These are phyloP conservation scores for Aspergillus fructus DNA, from an alignment of 2,329 filamentous ascomycete genomes.

Conservation along the genomic window DNA sequence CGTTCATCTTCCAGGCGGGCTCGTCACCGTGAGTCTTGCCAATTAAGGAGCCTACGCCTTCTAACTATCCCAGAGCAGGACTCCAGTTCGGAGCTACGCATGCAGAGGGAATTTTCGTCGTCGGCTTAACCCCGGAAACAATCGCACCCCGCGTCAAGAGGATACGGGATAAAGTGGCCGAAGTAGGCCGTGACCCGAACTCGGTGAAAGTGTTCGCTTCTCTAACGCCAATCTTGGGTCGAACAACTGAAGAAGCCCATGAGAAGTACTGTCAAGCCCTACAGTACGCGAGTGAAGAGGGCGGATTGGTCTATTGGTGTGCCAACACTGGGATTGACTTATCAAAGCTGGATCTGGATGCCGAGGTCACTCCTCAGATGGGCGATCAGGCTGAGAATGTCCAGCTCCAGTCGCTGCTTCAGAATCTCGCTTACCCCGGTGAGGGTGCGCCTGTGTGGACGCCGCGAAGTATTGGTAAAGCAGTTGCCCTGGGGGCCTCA, in stretches of 20 bases:
- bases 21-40: constrained; percentile 44
- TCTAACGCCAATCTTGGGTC: constrained; percentile 51
- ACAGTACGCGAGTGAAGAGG: constrained; percentile 47
- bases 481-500: constrained; percentile 50
- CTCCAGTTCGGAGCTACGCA: constrained; percentile 57
- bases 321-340: constrained; percentile 57
- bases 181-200: constrained; percentile 55
- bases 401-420: neutral
- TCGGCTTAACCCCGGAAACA: constrained; percentile 51
- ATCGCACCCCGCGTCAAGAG: constrained; percentile 52
- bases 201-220: constrained; percentile 58
- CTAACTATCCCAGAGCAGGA: constrained; percentile 40
- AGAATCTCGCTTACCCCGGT: constrained; percentile 38
- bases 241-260: constrained; percentile 54
- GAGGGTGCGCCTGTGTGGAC: constrained; percentile 48
- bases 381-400: constrained; percentile 16
- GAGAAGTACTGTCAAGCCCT: constrained; percentile 51
- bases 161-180: constrained; percentile 53
- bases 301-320: constrained; percentile 17
- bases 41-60: too few relatives aligned
- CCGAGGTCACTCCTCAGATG: constrained; percentile 49
- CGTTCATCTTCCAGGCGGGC: constrained; percentile 60
- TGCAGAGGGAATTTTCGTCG: constrained; percentile 62
- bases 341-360: constrained; percentile 57
- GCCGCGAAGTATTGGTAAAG: constrained; percentile 46